Base-by-base conservation (phyloP, 305 asterid genomes). In the Solanum chacoense region DNA sequence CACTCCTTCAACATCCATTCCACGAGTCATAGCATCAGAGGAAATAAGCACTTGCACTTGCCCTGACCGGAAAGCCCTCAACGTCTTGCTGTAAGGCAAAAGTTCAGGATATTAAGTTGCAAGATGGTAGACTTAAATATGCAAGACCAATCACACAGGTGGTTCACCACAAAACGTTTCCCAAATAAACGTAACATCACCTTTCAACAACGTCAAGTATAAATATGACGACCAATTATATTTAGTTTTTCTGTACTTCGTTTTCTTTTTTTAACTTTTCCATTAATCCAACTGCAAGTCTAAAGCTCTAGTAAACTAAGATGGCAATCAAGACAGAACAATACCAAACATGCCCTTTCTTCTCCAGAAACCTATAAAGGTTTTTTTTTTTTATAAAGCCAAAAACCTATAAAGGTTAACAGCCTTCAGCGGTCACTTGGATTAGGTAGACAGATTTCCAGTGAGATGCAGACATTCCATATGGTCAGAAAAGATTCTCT, bases 1-100 rank as follows among this genome's bases (percentile, higher is more conserved):
- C 45, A 95, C 97, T 89, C 96, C 99, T 92, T 95, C 97, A 88
- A 96, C 96, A 89, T 96, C 99, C 99, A 95, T 96, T 86, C 98
- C 99, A 86, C 98, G 98, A 85, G 98, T 92, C 97, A 95, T 95
- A 72, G 97, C 96, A 91, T 96, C 98, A 78, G 99, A 95, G 24
- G 98, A 94, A 86, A 96, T 92, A 55, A 96, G 96, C 38, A 96
- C 97, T 90, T 93, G 93, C 38, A 91, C 87, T 88, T 93, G 90
- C 89, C 99, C 98, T 14, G 92, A 90, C 77, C 97, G 93, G 90
- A 95, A 96, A 87, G 95, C 95, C 92, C 90, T 95, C 90, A 96
- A 85, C 37, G 96, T 95, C 91, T 94, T 94, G 92, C 99, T 95
- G 95, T 78, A 90, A 29, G 22, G 91, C 35, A 93, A 20, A 87